These are phyloP conservation scores for Hortaea sp. DNA, from an alignment of 2,329 filamentous ascomycete genomes.

Conservation along the genomic window DNA sequence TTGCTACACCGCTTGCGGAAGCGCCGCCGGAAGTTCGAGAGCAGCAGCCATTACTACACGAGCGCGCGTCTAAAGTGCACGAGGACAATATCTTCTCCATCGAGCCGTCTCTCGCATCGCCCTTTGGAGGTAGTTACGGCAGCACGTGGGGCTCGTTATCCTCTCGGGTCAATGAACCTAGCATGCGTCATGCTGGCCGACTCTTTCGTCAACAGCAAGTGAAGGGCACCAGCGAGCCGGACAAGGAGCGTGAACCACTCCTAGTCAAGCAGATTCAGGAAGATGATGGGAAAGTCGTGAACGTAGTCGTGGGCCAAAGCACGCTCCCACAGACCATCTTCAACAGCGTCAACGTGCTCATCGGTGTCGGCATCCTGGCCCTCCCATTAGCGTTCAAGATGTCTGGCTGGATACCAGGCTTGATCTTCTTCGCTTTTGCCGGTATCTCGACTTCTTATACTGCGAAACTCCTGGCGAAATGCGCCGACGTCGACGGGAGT, in stretches of 20 bases:
- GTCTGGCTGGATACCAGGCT: conserved; percentile 77
- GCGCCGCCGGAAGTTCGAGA: neutral
- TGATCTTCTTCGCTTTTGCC: conserved; percentile 62
- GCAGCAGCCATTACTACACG: conserved; percentile 15
- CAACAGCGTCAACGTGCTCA: conserved; percentile 89
- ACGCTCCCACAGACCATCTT: conserved; percentile 92
- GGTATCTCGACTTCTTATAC: conserved; percentile 76
- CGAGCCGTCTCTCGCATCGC: conserved; percentile 50
- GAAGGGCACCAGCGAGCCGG: conserved; percentile 31
- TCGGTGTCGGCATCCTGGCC: conserved; percentile 81
- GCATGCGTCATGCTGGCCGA: conserved; percentile 46
- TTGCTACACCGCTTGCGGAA: conserved; percentile 3
- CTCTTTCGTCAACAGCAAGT: conserved; percentile 39
- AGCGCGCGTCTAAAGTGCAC: conserved; percentile 19
- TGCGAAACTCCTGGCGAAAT: conserved; percentile 72
- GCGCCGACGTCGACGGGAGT: conserved; percentile 73
- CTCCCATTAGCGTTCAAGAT: conserved; percentile 81
- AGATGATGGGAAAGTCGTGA: conserved; percentile 69
- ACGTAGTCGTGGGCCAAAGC: conserved; percentile 84
- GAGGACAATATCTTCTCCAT: conserved; percentile 39
- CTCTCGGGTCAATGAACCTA: conserved; percentile 46
- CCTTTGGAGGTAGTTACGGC: conserved; percentile 63
- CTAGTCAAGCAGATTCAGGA: conserved; percentile 85
- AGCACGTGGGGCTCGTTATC: conserved; percentile 51
- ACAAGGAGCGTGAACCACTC: conserved; percentile 54